Conservation (phyloP, 164 flowering plant genomes). For the Stephania yunnanensis region DNA sequence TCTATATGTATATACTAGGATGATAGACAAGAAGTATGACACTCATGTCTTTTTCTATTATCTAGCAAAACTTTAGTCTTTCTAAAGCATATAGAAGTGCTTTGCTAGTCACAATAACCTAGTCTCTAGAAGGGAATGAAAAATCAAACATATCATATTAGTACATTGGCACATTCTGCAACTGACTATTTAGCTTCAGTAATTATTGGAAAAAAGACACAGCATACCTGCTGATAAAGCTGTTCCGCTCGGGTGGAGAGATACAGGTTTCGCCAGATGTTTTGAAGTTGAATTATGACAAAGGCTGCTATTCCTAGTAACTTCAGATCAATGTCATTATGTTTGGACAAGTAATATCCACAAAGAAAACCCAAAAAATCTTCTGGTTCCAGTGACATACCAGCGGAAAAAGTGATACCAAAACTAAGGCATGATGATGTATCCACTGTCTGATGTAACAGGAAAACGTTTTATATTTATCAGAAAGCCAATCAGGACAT, state of each 20-base stretch:
- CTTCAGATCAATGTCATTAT: slow-evolving; percentile 46
- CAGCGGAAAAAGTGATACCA: slow-evolving; percentile 43
- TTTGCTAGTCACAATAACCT: too few relatives aligned
- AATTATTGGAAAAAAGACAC: slow-evolving; percentile 1
- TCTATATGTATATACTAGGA: too few relatives aligned
- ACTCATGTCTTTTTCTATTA: too few relatives aligned
- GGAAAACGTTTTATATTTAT: slow-evolving; percentile 55
- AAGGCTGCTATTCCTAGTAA: slow-evolving; percentile 31
- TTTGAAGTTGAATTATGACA: slow-evolving; percentile 27
- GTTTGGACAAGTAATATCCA: slow-evolving; percentile 8
- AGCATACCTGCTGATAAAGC: slow-evolving; percentile 67
- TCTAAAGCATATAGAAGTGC: too few relatives aligned
- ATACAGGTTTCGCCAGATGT: slow-evolving; percentile 31
- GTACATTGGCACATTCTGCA: too few relatives aligned
- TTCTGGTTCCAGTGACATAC: slow-evolving; percentile 37
- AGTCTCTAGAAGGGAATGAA: too few relatives aligned
- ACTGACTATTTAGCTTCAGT: not conserved
- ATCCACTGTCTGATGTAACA: slow-evolving; percentile 66
- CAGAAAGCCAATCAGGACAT: slow-evolving; percentile 74
- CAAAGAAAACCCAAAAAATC: slow-evolving; percentile 19
- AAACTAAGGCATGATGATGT: slow-evolving; percentile 33
- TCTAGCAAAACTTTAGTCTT: too few relatives aligned
- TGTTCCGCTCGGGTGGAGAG: slow-evolving; percentile 64
- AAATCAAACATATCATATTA: too few relatives aligned
- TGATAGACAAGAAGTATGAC: too few relatives aligned